Evolutionary conservation across 2,329 filamentous ascomycete species (phyloP).

Genomic region (Sporothrix euskadiensis): DNA sequence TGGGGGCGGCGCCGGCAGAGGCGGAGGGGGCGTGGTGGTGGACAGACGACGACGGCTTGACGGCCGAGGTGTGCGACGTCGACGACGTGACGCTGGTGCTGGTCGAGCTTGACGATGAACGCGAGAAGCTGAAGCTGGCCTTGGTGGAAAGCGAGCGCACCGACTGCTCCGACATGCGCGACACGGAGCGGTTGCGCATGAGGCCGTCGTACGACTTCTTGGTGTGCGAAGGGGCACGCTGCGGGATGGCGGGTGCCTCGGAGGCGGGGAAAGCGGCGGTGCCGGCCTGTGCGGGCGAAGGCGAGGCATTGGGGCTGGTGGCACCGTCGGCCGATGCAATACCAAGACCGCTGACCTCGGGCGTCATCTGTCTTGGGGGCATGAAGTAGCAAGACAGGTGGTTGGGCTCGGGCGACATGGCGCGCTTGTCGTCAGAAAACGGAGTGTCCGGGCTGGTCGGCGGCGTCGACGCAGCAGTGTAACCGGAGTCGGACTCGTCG

Average conservation of each 20-base stretch:
- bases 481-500: slow-evolving; percentile 70
- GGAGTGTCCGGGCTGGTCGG: slow-evolving; percentile 69
- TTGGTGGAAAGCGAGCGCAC: slow-evolving; percentile 57
- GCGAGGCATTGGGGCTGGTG: slow-evolving; percentile 47
- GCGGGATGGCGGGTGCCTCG: slow-evolving; percentile 68
- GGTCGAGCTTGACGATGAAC: slow-evolving; percentile 59
- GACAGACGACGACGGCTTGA: slow-evolving; percentile 27
- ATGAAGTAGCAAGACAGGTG: slow-evolving; percentile 68
- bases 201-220: slow-evolving; percentile 78
- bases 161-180: slow-evolving; percentile 58
- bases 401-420: slow-evolving; percentile 61
- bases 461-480: slow-evolving; percentile 56
- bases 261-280: slow-evolving; percentile 34
- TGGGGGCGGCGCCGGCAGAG: slow-evolving; percentile 36
- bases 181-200: slow-evolving; percentile 47
- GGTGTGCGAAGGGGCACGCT: slow-evolving; percentile 80
- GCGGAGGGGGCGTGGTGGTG: slow-evolving; percentile 10
- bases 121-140: slow-evolving; percentile 56
- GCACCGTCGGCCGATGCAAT: background rate
- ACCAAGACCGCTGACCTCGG: slow-evolving; percentile 19
- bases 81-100: slow-evolving; percentile 49
- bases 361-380: slow-evolving; percentile 50
- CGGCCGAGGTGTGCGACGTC: slow-evolving; percentile 40
- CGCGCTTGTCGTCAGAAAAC: slow-evolving; percentile 48
- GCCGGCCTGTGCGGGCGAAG: slow-evolving; percentile 23